Conservation (phyloP, 1,139 yeast genomes). For the Candida labiduridarum region DNA sequence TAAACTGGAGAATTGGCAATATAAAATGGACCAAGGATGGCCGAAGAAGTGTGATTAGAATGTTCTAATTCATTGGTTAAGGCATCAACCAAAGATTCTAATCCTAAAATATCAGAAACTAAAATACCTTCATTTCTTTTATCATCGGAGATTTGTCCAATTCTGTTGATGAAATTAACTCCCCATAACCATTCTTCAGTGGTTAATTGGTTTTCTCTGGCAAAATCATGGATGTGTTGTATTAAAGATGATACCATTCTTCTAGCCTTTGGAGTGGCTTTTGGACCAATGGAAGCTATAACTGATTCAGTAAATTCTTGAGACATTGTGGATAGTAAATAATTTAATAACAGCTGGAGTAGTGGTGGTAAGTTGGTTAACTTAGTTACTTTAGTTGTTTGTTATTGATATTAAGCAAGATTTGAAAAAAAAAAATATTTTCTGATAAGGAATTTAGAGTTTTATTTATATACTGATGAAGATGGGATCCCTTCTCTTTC, state of each 20-base stretch:
- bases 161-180: slow-evolving; percentile 17
- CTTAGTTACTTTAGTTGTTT: not conserved
- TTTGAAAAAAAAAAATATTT: too few species aligned
- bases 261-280: slow-evolving; percentile 26
- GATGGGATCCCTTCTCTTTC: too few species aligned
- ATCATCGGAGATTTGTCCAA: slow-evolving; percentile 19
- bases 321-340: slow-evolving; percentile 18
- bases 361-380: not conserved
- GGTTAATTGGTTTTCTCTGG: slow-evolving; percentile 20
- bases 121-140: slow-evolving; percentile 19
- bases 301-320: slow-evolving; percentile 29
- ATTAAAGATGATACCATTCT: slow-evolving; percentile 24
- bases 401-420: not conserved
- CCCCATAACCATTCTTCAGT: slow-evolving; percentile 20
- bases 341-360: not conserved
- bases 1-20: slow-evolving; percentile 29
- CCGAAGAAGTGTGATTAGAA: slow-evolving; percentile 27
- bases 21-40: slow-evolving; percentile 34
- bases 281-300: slow-evolving; percentile 30
- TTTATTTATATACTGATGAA: too few species aligned
- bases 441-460: too few species aligned
- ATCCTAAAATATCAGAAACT: slow-evolving; percentile 18
- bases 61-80: slow-evolving; percentile 23
- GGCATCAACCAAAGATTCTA: slow-evolving; percentile 19
- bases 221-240: slow-evolving; percentile 19